A percentile compares a stretch with the other conserved stretches of the same genome.
phyloP scores from a whole-genome alignment of 192 early-diverging fungal genomes.

The Coemansia sp. region DNA sequence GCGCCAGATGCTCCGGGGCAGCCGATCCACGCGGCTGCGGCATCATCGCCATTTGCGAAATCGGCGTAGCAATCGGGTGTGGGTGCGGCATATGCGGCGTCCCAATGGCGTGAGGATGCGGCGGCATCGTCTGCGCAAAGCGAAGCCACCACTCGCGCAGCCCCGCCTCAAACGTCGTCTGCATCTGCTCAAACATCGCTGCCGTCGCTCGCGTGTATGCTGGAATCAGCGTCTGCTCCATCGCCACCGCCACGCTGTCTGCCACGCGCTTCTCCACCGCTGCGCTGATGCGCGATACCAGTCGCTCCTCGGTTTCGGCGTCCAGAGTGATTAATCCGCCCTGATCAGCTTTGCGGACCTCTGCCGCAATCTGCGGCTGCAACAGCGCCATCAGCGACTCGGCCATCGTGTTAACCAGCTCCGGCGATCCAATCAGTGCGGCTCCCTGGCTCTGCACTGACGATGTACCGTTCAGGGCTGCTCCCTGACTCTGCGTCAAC shows the following conservation, averaged over 20 bases:
- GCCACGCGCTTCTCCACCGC: slow-evolving; percentile 28
- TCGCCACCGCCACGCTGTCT: slow-evolving; percentile 25
- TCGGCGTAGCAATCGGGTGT: slow-evolving; percentile 32
- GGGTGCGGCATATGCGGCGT: slow-evolving; percentile 19
- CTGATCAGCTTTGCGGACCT: slow-evolving; percentile 13
- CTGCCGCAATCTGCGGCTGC: slow-evolving; percentile 22
- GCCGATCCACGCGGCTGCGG: slow-evolving; percentile 21
- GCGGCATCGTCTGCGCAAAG: slow-evolving; percentile 45
- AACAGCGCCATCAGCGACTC: slow-evolving; percentile 12
- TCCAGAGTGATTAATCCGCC: slow-evolving; percentile 10
- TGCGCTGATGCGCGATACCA: slow-evolving; percentile 32
- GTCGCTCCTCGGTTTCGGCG: slow-evolving; percentile 27
- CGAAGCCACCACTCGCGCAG: slow-evolving; percentile 53
- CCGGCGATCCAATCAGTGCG: neutral
- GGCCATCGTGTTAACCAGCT: neutral
- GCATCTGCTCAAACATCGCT: slow-evolving; percentile 56
- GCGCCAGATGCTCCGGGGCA: neutral
- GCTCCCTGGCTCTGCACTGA: neutral
- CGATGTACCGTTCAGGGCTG: neutral
- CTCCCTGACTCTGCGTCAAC: neutral
- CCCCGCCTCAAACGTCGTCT: slow-evolving; percentile 46
- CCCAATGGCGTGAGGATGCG: slow-evolving; percentile 1
- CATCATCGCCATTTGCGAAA: slow-evolving; percentile 40
- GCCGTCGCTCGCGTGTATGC: slow-evolving; percentile 51
- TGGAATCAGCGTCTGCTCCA: slow-evolving; percentile 51